These are phyloP conservation scores for Chytriomyces sp. DNA, from an alignment of 192 early-diverging fungal genomes.

Conservation along the genomic window DNA sequence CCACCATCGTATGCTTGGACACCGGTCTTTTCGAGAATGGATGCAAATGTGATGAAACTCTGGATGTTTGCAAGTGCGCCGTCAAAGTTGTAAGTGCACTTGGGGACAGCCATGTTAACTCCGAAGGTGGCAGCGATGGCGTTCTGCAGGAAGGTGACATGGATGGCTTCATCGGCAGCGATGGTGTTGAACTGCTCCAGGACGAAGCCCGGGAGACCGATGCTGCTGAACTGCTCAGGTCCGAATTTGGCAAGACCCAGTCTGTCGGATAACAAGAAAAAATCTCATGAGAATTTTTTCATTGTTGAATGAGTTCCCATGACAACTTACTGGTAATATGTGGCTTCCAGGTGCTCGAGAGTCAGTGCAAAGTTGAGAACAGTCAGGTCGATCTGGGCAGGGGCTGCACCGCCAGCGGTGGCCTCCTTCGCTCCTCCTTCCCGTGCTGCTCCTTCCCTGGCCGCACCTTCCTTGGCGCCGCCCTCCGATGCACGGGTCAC, in stretches of 20 bases:
- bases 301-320: not conserved
- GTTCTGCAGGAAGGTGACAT: constrained; percentile 37
- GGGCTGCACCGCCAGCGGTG: not conserved
- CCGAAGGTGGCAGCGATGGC: constrained; percentile 47
- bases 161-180: constrained; percentile 44
- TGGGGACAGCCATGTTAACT: constrained; percentile 33
- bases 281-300: not conserved
- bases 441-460: too few relatives aligned
- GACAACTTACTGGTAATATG: constrained; percentile 42
- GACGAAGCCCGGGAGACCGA: constrained; percentile 40
- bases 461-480: too few relatives aligned
- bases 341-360: constrained; percentile 48
- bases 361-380: constrained; percentile 56
- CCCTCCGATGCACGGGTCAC: too few relatives aligned
- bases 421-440: not conserved
- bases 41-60: constrained; percentile 49
- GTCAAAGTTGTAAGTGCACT: constrained; percentile 51
- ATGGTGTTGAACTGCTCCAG: constrained; percentile 38
- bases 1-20: constrained; percentile 62
- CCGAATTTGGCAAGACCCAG: constrained; percentile 41
- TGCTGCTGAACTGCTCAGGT: constrained; percentile 30
- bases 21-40: constrained; percentile 57
- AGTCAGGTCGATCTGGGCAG: constrained; percentile 35
- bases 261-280: constrained; percentile 12
- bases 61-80: constrained; percentile 43